These are phyloP conservation scores for Teratosphaeria viscida DNA, from an alignment of 2,329 filamentous ascomycete genomes.

Conservation along the genomic window DNA sequence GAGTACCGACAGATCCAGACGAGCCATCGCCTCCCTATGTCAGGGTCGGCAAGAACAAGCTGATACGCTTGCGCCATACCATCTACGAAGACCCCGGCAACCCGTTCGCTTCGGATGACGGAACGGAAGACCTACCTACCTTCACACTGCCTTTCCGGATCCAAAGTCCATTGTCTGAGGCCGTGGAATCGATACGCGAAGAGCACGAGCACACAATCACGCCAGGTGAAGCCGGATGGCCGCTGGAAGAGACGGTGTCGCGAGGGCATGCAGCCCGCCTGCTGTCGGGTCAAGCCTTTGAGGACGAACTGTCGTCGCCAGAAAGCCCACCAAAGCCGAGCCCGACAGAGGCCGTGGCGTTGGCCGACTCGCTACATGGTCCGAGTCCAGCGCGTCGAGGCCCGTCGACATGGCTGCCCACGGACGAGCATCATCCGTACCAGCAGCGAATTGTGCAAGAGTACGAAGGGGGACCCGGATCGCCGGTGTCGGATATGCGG, in stretches of 20 bases:
- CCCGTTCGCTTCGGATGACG: constrained; percentile 9
- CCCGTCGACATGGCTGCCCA: constrained; percentile 2
- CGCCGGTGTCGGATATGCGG: neutral
- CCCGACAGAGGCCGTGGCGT: neutral
- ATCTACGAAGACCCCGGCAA: constrained; percentile 19
- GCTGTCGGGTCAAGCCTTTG: neutral
- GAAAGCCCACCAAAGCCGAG: neutral
- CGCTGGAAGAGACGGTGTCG: neutral
- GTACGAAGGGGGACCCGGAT: neutral
- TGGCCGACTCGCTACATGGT: constrained; percentile 1
- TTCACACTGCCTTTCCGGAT: neutral
- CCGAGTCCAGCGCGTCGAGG: constrained; percentile 1
- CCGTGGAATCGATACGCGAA: neutral
- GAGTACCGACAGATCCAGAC: neutral
- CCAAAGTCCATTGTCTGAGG: neutral
- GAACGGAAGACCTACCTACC: neutral
- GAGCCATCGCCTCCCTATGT: neutral
- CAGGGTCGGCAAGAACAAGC: neutral
- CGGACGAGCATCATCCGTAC: constrained; percentile 1
- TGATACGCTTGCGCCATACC: constrained; percentile 12
- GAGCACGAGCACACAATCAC: neutral
- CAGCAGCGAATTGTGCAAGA: neutral
- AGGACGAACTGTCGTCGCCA: constrained; percentile 1
- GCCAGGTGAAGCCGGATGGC: neutral
- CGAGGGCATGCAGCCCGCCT: neutral